These are phyloP conservation scores for Panicum virgatum DNA, from an alignment of 202 grass and related monocot genomes.

Conservation along the genomic window DNA sequence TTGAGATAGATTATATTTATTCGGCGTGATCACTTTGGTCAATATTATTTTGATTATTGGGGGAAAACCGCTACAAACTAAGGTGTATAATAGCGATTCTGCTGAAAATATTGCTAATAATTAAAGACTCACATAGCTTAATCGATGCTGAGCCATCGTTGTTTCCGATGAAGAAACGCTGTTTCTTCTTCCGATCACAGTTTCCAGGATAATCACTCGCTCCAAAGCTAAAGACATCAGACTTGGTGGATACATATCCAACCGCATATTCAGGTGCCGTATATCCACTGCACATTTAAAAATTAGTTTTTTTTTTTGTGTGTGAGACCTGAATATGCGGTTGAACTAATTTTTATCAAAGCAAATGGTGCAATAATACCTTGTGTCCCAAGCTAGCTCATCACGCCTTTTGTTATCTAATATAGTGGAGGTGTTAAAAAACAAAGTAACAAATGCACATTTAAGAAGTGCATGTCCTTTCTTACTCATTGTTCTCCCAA, in stretches of 20 bases:
- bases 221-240: slow-evolving; percentile 67
- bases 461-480: background rate
- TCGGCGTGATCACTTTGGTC: too few relatives aligned
- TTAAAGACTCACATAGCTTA: slow-evolving; percentile 48
- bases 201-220: slow-evolving; percentile 66
- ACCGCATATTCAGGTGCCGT: slow-evolving; percentile 62
- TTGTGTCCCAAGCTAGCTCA: slow-evolving; percentile 33
- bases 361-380: slow-evolving; percentile 61
- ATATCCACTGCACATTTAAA: slow-evolving; percentile 49
- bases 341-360: too few relatives aligned
- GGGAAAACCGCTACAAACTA: too few relatives aligned
- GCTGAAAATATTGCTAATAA: background rate
- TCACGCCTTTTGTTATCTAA: slow-evolving; percentile 36
- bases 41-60: too few relatives aligned
- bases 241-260: slow-evolving; percentile 50
- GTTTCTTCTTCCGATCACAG: slow-evolving; percentile 45
- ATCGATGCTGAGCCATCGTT: slow-evolving; percentile 34
- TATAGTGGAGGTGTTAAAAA: background rate
- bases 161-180: slow-evolving; percentile 20
- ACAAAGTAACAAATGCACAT: background rate
- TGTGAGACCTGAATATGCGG: too few relatives aligned
- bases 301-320: background rate
- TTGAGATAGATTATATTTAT: too few relatives aligned
- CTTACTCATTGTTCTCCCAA: too few relatives aligned
- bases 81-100: too few relatives aligned